A percentile compares a stretch with the other conserved stretches of the same genome.
phyloP scores from a whole-genome alignment of 257 asterid genomes.

The Haberlea rhodopensis region DNA sequence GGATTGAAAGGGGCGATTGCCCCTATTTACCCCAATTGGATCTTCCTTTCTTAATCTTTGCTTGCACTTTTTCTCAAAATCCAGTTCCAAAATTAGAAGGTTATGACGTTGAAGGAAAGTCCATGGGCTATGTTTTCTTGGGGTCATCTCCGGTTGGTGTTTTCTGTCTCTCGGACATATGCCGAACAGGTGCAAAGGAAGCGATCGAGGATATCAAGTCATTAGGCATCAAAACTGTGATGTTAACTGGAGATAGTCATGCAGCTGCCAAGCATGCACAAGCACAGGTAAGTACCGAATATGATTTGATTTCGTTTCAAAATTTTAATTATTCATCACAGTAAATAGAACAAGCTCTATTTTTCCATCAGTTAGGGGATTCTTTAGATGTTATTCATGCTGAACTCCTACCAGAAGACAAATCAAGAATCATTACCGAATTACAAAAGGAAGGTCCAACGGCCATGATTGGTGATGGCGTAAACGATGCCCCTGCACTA shows the following conservation, averaged over 20 bases:
- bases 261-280: constrained; percentile 77
- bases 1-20: too few species aligned
- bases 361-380: constrained; percentile 50
- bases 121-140: constrained; percentile 60
- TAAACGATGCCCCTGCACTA: constrained; percentile 84
- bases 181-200: constrained; percentile 84
- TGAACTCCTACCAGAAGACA: constrained; percentile 77
- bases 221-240: constrained; percentile 64
- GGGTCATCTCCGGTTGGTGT: constrained; percentile 58
- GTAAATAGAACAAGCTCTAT: background rate
- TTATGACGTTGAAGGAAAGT: constrained; percentile 49
- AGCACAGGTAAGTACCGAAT: constrained; percentile 71
- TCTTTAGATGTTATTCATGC: constrained; percentile 53
- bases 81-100: constrained; percentile 64
- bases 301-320: background rate
- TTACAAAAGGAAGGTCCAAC: constrained; percentile 61
- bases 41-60: background rate
- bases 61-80: background rate
- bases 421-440: constrained; percentile 48
- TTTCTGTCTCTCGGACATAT: constrained; percentile 60
- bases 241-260: constrained; percentile 82
- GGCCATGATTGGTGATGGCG: constrained; percentile 87
- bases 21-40: background rate
- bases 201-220: constrained; percentile 60
- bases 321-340: background rate